phyloP scores from a whole-genome alignment of 148 eudicot genomes.

The Arctostaphylos glauca region DNA sequence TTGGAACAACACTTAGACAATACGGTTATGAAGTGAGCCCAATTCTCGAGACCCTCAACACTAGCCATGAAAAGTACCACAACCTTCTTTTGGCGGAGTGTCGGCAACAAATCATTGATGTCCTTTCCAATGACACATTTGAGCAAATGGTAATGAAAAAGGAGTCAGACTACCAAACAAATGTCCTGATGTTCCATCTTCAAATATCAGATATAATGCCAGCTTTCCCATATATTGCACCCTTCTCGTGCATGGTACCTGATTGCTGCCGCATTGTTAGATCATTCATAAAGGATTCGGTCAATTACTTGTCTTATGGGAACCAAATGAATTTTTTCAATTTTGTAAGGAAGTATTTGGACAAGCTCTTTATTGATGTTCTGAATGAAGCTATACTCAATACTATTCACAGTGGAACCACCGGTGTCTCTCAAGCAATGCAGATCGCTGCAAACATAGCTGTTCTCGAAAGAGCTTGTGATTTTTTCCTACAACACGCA shows the following conservation, averaged over 20 bases:
- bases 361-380: constrained; percentile 75
- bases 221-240: constrained; percentile 89
- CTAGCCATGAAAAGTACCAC: constrained; percentile 73
- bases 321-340: constrained; percentile 66
- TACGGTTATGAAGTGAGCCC: constrained; percentile 74
- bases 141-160: constrained; percentile 84
- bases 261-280: constrained; percentile 74
- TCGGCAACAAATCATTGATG: constrained; percentile 59
- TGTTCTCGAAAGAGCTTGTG: constrained; percentile 82
- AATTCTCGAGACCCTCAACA: constrained; percentile 57
- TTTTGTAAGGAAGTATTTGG: constrained; percentile 68
- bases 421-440: constrained; percentile 86
- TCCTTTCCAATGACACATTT: constrained; percentile 53
- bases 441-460: constrained; percentile 88
- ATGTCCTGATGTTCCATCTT: constrained; percentile 70
- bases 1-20: constrained; percentile 71
- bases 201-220: constrained; percentile 90
- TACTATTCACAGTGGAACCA: constrained; percentile 55
- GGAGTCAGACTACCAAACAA: constrained; percentile 77
- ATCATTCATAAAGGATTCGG: constrained; percentile 82
- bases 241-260: constrained; percentile 90
- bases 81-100: constrained; percentile 81
- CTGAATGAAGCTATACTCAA: constrained; percentile 69
- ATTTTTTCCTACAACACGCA: constrained; percentile 73
- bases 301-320: constrained; percentile 75